These are phyloP conservation scores for Lachancea waltii DNA, from an alignment of 805 yeast genomes.

Conservation along the genomic window DNA sequence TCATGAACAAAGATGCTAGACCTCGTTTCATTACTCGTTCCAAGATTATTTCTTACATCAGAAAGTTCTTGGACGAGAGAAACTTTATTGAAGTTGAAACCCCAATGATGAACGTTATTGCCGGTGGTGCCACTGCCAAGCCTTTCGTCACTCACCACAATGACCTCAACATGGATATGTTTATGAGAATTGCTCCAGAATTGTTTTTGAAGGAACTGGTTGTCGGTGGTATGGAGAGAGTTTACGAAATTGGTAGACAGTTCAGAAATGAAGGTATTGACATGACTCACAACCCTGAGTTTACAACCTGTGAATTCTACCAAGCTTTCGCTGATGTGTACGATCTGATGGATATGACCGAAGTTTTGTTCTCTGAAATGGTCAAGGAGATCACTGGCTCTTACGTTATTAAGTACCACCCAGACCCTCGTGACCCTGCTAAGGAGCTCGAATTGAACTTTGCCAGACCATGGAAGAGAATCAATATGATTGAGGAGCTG, in stretches of 20 bases:
- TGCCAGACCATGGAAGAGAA: slow-evolving; percentile 96
- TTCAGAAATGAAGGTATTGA: slow-evolving; percentile 98
- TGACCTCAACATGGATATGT: slow-evolving; percentile 93
- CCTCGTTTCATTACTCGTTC: slow-evolving; percentile 84
- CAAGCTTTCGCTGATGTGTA: slow-evolving; percentile 97
- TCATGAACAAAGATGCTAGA: slow-evolving; percentile 84
- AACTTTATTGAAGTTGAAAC: slow-evolving; percentile 95
- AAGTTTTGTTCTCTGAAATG: slow-evolving; percentile 90
- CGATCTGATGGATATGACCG: slow-evolving; percentile 91
- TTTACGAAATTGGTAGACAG: slow-evolving; percentile 97
- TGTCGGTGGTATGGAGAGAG: slow-evolving; percentile 97
- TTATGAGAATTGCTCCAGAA: slow-evolving; percentile 98
- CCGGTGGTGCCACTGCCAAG: slow-evolving; percentile 99
- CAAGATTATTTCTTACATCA: slow-evolving; percentile 80
- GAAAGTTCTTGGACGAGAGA: slow-evolving; percentile 79
- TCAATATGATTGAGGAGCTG: slow-evolving; percentile 93
- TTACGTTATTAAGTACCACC: slow-evolving; percentile 82
- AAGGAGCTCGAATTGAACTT: slow-evolving; percentile 76
- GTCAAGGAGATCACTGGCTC: slow-evolving; percentile 91
- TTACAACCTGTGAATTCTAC: slow-evolving; percentile 97
- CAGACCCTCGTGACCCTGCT: slow-evolving; percentile 90
- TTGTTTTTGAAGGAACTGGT: slow-evolving; percentile 92
- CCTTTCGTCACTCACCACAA: slow-evolving; percentile 97
- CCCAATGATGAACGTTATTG: slow-evolving; percentile 97
- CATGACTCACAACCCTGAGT: slow-evolving; percentile 98